Evolutionary conservation across 2,329 filamentous ascomycete genomes (phyloP).

Genomic region (Colletotrichum trifolii): DNA sequence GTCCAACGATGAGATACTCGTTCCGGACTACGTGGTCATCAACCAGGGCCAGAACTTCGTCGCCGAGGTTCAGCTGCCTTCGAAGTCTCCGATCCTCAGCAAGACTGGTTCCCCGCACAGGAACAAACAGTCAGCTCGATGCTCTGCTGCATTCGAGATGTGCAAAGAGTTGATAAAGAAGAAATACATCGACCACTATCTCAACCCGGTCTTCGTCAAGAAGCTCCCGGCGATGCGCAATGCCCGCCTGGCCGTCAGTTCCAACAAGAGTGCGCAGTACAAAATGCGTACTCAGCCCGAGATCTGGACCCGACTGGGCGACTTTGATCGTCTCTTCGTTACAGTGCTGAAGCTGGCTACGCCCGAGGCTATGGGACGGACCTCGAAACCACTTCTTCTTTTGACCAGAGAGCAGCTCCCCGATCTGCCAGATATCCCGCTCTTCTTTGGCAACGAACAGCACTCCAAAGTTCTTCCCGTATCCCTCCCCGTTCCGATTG

Average conservation of each 20-base stretch:
- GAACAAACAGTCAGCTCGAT: constrained; percentile 84
- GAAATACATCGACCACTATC: constrained; percentile 76
- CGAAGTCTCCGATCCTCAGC: constrained; percentile 76
- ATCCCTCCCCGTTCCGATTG: constrained; percentile 55
- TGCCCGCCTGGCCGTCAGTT: constrained; percentile 82
- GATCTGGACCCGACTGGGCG: constrained; percentile 70
- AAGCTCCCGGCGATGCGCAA: constrained; percentile 86
- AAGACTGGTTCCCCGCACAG: constrained; percentile 70
- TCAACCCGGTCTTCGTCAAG: constrained; percentile 79
- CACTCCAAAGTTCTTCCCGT: constrained; percentile 67
- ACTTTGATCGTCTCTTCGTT: constrained; percentile 66
- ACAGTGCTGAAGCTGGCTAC: constrained; percentile 69
- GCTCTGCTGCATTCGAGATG: constrained; percentile 87
- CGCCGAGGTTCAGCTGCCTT: constrained; percentile 84
- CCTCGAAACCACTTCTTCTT: constrained; percentile 74
- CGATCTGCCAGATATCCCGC: constrained; percentile 71
- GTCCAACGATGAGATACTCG: constrained; percentile 47
- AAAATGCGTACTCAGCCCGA: constrained; percentile 82
- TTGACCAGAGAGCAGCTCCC: constrained; percentile 76
- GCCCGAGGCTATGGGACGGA: constrained; percentile 65
- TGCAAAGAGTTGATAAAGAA: constrained; percentile 76
- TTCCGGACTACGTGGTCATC: constrained; percentile 71
- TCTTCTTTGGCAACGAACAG: constrained; percentile 76
- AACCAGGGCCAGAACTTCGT: constrained; percentile 69
- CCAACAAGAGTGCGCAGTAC: constrained; percentile 80